phyloP scores from a whole-genome alignment of 2,329 filamentous ascomycete genomes.

The Xylariaceae sp. region DNA sequence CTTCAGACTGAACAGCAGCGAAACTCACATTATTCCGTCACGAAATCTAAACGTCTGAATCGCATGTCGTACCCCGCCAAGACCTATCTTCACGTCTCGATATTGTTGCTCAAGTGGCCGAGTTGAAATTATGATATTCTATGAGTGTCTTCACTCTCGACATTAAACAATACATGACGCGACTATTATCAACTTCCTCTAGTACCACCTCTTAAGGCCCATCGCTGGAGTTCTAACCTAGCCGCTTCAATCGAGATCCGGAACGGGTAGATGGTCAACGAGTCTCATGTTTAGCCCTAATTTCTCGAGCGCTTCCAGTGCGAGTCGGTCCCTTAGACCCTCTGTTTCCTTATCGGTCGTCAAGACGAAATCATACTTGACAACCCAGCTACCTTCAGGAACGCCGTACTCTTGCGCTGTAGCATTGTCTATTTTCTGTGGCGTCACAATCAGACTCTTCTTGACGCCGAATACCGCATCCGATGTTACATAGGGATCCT shows the following conservation, averaged over 20 bases:
- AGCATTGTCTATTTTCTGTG: slow-evolving; percentile 45
- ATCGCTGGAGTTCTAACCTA: not conserved
- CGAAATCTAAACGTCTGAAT: not conserved
- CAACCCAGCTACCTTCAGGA: slow-evolving; percentile 55
- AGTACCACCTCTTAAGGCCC: not conserved
- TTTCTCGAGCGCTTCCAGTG: slow-evolving; percentile 60
- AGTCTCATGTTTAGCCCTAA: slow-evolving; percentile 66
- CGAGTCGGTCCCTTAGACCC: slow-evolving; percentile 57
- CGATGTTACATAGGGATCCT: slow-evolving; percentile 74
- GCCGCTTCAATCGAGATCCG: slow-evolving; percentile 50
- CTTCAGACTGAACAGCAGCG: not conserved
- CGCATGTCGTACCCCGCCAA: not conserved
- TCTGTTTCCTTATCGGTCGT: slow-evolving; percentile 65
- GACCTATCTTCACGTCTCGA: not conserved
- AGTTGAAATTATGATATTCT: not conserved
- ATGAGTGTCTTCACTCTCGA: not conserved
- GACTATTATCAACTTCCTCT: not conserved
- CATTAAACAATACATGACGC: not conserved
- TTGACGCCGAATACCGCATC: slow-evolving; percentile 88
- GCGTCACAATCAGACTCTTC: slow-evolving; percentile 67
- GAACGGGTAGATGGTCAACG: slow-evolving; percentile 70
- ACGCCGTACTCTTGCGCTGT: slow-evolving; percentile 59
- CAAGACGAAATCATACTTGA: slow-evolving; percentile 73
- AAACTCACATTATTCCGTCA: not conserved
- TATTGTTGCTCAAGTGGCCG: not conserved